Evolutionary conservation across 148 eudicot genomes (phyloP), one percentile per base, ranked within the genome.

Genomic region (Cornus controversa): DNA sequence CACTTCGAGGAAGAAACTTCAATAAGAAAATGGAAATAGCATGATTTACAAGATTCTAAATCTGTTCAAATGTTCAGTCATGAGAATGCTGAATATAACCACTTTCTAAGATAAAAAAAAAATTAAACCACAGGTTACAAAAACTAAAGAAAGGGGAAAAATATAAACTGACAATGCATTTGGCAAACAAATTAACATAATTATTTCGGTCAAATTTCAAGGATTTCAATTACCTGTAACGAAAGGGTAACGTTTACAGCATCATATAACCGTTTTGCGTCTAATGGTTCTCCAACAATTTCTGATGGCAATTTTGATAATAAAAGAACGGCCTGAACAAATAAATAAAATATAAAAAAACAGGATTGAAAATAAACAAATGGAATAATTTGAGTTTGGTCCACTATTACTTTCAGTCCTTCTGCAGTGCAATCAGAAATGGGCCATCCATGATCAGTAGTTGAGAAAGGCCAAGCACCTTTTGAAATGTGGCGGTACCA

Each of bases 401-500:
- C 60, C 20, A 67, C n/a, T 34, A 74, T 86, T 89, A 96, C 99
- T 86, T 96, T 96, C 70, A 96, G 77, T 82, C 99, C 99, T 87
- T 96, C 99, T 37, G 97, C 91, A 5, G 99, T 91, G 81, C 98
- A 93, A 77, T 96, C 99, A 25, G 99, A 96, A 84, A 96, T 93
- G 58, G 99, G 97, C 99, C 99, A 96, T 37, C 99, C 99, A 69
- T 96, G 99, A 82, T 96, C 99, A 40, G 84, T 91, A 73, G 99
- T 96, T 75, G 99, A 93, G 85, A 93, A 96, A 69, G 99, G 99
- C 99, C 99, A 96, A 80, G 98, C 99, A 73, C 99, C 99, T 89
- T 96, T 96, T 69, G 99, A 96, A 65, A 96, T 93, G 86, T 96
- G 99, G 80, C 98, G 97, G 70, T 93, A 93, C 97, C 97, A 96